These are phyloP conservation scores for Phytophthora aleatoria DNA, from an alignment of 352 stramenopile genomes.

Conservation along the genomic window DNA sequence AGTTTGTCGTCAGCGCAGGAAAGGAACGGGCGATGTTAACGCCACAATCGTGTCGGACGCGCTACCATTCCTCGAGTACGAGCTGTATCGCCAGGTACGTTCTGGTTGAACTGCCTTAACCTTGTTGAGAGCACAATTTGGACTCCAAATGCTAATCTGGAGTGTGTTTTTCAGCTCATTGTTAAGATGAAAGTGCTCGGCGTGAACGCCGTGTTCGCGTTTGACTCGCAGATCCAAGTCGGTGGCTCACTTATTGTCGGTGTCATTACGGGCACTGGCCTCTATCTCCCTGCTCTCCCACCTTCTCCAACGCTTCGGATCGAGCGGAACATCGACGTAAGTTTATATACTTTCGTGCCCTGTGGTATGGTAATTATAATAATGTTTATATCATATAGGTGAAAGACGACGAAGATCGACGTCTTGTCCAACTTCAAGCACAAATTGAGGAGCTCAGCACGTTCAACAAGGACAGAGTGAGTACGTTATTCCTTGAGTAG, in stretches of 20 bases:
- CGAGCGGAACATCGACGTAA: conserved; percentile 93
- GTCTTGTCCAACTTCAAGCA: conserved; percentile 93
- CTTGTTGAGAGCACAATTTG: background rate
- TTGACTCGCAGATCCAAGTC: conserved; percentile 93
- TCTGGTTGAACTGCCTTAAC: background rate
- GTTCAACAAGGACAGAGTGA: conserved; percentile 83
- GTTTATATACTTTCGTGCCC: background rate
- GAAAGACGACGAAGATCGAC: conserved; percentile 94
- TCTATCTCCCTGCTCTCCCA: conserved; percentile 95
- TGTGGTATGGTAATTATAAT: background rate
- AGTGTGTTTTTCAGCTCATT: conserved; percentile 52
- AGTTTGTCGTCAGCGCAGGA: conserved; percentile 93
- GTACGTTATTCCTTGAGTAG: conserved; percentile 30
- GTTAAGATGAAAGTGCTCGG: conserved; percentile 94
- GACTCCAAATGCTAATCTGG: conserved; percentile 2
- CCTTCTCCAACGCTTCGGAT: conserved; percentile 93
- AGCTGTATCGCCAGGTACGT: conserved; percentile 95
- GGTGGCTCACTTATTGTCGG: conserved; percentile 88
- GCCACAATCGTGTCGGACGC: conserved; percentile 96
- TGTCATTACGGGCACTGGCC: conserved; percentile 90
- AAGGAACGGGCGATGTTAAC: conserved; percentile 94
- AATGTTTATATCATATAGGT: conserved; percentile 46
- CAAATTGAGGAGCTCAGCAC: conserved; percentile 90
- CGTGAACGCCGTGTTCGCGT: conserved; percentile 96
- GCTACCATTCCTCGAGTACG: conserved; percentile 98